Base-by-base conservation (phyloP, 345 rosid genomes). In the Citrus inodora region DNA sequence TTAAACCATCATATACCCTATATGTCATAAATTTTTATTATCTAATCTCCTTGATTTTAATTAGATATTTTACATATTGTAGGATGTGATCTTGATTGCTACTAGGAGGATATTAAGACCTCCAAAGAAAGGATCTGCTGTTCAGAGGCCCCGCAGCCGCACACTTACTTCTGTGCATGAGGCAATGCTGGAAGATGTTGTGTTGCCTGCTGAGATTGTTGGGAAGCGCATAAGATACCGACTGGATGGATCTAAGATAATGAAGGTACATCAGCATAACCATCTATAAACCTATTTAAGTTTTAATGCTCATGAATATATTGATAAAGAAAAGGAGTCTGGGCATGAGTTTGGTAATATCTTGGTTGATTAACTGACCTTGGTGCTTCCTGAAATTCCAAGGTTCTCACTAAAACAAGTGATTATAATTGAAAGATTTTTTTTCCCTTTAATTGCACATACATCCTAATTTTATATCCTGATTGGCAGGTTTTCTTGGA, bases 81-180 rank as follows among this genome's bases (percentile, higher is more conserved):
- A 92, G 98, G 98, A 89, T 87, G 97, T 92, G 37, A 85, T 94
- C 60, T 55, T 94, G 77, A 89, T 92, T 80, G 93, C 97, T 37
- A 89, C 95, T 42, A 71, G 97, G 71, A 94, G 97, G 86, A 90
- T 93, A 40, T 64, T 89, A 85, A 88, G 97, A 68, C 97, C 94
- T 22, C 98, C 98, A 28, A 94, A 94, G 95, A 94, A 92, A 69
- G 98, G 98, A 25, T 95, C 97, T 75, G 98, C 98, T 74, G 95
- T 69, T 73, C 91, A 93, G 73, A 88, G 98, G 48, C 98, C 98
- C n/a, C 94, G 98, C 59, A 88, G 80, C 89, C 95, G 97, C 56
- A 94, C 98, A 25, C 87, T 92, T 55, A 94, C 95, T 48, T 25
- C 94, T 30, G 98, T 92, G 37, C 94, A 92, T 61, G 95, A 94